Conservation (phyloP, 1,139 yeast genomes). For the Saccharomyces pastorianus region DNA sequence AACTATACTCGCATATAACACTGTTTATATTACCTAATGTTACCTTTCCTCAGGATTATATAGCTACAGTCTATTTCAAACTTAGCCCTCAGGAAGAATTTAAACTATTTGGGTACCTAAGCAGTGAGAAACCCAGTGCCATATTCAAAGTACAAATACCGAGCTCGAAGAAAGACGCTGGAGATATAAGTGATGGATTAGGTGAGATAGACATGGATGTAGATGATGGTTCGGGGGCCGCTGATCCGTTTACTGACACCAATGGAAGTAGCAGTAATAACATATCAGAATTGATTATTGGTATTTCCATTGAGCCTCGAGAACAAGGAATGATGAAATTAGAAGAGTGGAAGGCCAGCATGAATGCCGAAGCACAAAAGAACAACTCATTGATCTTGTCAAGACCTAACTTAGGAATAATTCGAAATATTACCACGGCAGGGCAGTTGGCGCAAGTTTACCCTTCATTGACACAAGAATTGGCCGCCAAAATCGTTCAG, state of each 20-base stretch:
- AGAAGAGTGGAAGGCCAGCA: slow-evolving; percentile 18
- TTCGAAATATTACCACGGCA: slow-evolving; percentile 27
- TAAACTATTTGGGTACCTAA: slow-evolving; percentile 68
- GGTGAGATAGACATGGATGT: slow-evolving; percentile 39
- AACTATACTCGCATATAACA: slow-evolving; percentile 53
- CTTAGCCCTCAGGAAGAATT: slow-evolving; percentile 64
- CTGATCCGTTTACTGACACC: slow-evolving; percentile 29
- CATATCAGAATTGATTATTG: slow-evolving; percentile 48
- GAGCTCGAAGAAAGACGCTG: slow-evolving; percentile 15
- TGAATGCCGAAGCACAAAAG: slow-evolving; percentile 4
- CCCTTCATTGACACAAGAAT: slow-evolving; percentile 36
- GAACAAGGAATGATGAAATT: slow-evolving; percentile 30
- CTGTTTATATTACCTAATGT: slow-evolving; percentile 67
- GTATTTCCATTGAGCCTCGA: slow-evolving; percentile 79
- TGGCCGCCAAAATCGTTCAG: slow-evolving; percentile 82
- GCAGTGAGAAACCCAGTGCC: slow-evolving; percentile 76
- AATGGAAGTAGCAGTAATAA: slow-evolving; percentile 16
- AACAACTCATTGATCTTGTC: slow-evolving; percentile 30
- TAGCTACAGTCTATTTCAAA: slow-evolving; percentile 86
- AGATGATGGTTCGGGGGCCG: slow-evolving; percentile 24
- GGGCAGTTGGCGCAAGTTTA: slow-evolving; percentile 31
- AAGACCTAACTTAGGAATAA: slow-evolving; percentile 13
- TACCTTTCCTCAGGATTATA: slow-evolving; percentile 55
- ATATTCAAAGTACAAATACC: slow-evolving; percentile 68
- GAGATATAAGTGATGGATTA: slow-evolving; percentile 27